phyloP scores from a whole-genome alignment of 2,329 filamentous ascomycete species.

The Aspergillus unguis region DNA sequence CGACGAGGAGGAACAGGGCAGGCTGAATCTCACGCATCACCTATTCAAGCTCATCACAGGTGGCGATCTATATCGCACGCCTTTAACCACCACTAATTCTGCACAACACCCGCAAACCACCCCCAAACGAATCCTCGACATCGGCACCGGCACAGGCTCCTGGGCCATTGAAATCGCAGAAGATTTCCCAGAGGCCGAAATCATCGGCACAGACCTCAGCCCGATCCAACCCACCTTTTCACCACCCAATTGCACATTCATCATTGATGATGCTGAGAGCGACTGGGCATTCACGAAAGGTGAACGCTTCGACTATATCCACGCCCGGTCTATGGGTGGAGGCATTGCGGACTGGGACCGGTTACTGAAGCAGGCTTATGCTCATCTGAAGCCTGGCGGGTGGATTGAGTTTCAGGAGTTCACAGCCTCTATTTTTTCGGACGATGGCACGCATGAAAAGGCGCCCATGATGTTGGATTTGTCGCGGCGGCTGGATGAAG shows the following conservation, averaged over 20 bases:
- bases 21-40: slow-evolving; percentile 40
- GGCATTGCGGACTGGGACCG: slow-evolving; percentile 36
- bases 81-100: slow-evolving; percentile 21
- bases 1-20: slow-evolving; percentile 45
- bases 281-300: slow-evolving; percentile 40
- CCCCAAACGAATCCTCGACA: slow-evolving; percentile 29
- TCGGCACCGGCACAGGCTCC: slow-evolving; percentile 33
- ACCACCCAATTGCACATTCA: slow-evolving; percentile 51
- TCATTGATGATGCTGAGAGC: slow-evolving; percentile 44
- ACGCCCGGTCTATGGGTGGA: slow-evolving; percentile 35
- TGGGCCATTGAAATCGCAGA: slow-evolving; percentile 47
- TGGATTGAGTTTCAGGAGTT: slow-evolving; percentile 39
- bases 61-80: slow-evolving; percentile 39
- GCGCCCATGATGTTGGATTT: slow-evolving; percentile 28
- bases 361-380: slow-evolving; percentile 30
- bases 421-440: slow-evolving; percentile 26
- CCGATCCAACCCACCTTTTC: slow-evolving; percentile 40
- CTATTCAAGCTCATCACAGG: slow-evolving; percentile 36
- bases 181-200: slow-evolving; percentile 32
- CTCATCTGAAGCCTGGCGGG: slow-evolving; percentile 33
- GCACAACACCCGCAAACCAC: neutral
- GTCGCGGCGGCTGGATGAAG: slow-evolving; percentile 27
- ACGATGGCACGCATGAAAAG: slow-evolving; percentile 30
- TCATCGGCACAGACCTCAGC: slow-evolving; percentile 36
- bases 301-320: slow-evolving; percentile 40